phyloP scores from a whole-genome alignment of 257 asterid genomes.

The Solanum neorickii region DNA sequence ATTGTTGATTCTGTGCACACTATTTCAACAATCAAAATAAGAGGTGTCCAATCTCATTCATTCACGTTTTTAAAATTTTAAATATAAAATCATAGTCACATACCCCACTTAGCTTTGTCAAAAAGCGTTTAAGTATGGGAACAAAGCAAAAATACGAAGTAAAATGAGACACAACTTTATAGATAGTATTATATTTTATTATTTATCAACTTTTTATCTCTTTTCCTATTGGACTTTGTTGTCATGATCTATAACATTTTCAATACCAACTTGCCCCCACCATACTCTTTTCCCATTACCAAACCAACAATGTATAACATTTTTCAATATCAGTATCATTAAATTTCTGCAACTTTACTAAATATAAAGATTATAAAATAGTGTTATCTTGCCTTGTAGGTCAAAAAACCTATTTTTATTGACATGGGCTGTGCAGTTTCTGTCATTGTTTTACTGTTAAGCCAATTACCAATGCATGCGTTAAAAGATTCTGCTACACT shows the following conservation, averaged over 20 bases:
- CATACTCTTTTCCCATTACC: background rate
- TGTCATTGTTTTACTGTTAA: background rate
- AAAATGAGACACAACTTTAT: background rate
- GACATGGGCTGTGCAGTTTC: background rate
- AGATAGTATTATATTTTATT: background rate
- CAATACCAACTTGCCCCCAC: constrained; percentile 6
- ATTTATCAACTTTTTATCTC: constrained; percentile 1
- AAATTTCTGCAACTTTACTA: background rate
- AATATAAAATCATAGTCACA: background rate
- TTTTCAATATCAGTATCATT: background rate
- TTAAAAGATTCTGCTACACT: background rate
- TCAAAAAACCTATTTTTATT: background rate
- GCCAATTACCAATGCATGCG: background rate
- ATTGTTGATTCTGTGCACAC: background rate
- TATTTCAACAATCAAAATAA: background rate
- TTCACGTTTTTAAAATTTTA: background rate
- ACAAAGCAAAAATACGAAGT: background rate
- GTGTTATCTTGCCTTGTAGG: constrained; percentile 3
- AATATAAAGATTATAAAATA: background rate
- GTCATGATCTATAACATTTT: constrained; percentile 2
- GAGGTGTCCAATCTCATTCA: background rate
- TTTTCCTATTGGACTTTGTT: constrained; percentile 8
- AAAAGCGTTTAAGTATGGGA: background rate
- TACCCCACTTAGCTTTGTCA: background rate
- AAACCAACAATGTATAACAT: background rate